Evolutionary conservation across 2,329 filamentous ascomycete species (phyloP), one percentile per base, ranked within the genome.

Genomic region (Aspergillus ochraceoroseus): DNA sequence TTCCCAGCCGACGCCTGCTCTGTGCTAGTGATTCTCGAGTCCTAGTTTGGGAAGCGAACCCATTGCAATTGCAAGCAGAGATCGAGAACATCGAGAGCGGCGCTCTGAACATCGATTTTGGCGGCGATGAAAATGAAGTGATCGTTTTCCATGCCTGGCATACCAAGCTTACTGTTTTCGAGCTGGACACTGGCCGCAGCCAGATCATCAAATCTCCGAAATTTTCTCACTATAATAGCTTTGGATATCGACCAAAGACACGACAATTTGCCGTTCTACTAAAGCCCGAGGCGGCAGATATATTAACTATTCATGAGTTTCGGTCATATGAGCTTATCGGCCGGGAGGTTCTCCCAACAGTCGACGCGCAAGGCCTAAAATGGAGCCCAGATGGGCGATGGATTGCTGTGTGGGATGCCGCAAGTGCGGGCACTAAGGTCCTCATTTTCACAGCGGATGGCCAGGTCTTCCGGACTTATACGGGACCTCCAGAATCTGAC

Each of bases 301-400:
- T 66, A 14, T 46, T 69, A 23, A 67, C 65, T 1, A 56, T 69
- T 4, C 65, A 68, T 41, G 58, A 66, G 18, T 52, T 52, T 31
- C 41, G 48, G 19, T 57, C 62, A 1, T 65, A 67, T 36, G 58
- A 63, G 13, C 49, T 61, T 2, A 50, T 67, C 4, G 53, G 53
- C 7, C 58, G 57, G 6, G 54, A 61, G 4, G 53, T 60, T 2
- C 55, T 76, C 5, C 50, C 73, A 1, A 79, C 76, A 2, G 55
- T 68, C 11, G 77, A 82, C 62, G 77, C 75, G 1, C 74, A 75
- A 44, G 74, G 73, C 0, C 38, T 82, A 23, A 74, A 72, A 54
- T 82, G 77, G 77, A 79, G 75, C 47, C 69, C 71, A 0, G 74
- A 80, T 57, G 76, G 77, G 3, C 65, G 67, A 44, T 82, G 78